Evolutionary conservation across 31 red algal species (phyloP).

Genomic region (Endocladia muricata): DNA sequence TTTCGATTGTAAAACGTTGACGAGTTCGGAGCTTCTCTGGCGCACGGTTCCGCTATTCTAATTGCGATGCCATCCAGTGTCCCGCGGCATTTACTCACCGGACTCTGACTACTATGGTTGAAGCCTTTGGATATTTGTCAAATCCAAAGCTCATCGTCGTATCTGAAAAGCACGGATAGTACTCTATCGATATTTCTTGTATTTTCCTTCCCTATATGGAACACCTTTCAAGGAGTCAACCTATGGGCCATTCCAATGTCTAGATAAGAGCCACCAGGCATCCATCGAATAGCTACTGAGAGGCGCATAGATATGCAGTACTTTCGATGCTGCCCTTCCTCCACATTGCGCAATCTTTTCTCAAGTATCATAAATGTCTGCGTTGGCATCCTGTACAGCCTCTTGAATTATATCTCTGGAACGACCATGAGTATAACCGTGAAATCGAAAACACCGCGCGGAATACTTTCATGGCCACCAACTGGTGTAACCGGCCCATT

Average conservation of each 20-base stretch:
- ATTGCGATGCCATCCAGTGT: slow-evolving; percentile 6
- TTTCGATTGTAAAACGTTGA: slow-evolving; percentile 46
- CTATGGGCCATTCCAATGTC: background rate
- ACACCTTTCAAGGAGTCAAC: background rate
- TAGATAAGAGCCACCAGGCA: background rate
- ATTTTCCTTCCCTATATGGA: background rate
- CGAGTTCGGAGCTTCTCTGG: slow-evolving; percentile 17
- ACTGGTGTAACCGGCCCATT: too few species aligned
- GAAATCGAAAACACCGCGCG: too few species aligned
- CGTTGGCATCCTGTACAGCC: background rate
- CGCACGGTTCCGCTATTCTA: background rate
- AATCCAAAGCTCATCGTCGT: background rate
- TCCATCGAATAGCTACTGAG: background rate
- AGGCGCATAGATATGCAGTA: background rate
- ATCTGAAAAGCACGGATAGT: background rate
- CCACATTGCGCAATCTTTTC: background rate
- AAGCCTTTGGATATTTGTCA: background rate
- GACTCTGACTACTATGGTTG: background rate
- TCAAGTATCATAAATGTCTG: background rate
- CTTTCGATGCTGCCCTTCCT: background rate
- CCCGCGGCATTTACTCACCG: background rate
- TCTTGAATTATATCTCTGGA: too few species aligned
- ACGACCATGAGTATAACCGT: too few species aligned
- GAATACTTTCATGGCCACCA: too few species aligned
- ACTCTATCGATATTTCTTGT: background rate